These are phyloP conservation scores for Vanrija sp. DNA, from an alignment of 1,284 basidiomycete genomes.

Conservation along the genomic window DNA sequence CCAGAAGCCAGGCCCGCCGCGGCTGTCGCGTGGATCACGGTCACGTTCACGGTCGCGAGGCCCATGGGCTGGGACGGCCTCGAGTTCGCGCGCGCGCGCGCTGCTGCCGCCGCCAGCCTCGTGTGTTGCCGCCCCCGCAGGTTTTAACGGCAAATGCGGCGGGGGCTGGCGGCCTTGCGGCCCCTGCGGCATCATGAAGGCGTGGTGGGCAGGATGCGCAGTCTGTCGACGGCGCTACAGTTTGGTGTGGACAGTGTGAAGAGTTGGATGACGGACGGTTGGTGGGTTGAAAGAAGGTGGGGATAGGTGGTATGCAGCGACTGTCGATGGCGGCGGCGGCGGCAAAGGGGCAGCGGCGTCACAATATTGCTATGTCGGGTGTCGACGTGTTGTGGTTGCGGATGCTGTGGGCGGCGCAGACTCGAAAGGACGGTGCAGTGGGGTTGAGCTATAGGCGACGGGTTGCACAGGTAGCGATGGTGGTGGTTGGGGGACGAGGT, in stretches of 20 bases:
- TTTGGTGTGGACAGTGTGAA: no score
- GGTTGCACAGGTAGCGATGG: no score
- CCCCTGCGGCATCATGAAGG: conserved; percentile 20
- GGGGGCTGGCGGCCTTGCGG: conserved; percentile 22
- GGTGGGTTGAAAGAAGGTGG: no score
- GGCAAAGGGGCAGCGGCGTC: no score
- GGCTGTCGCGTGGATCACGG: background rate
- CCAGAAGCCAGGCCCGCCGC: conserved; percentile 5
- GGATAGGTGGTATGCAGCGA: no score
- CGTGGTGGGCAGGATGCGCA: background rate
- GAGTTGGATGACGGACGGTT: background rate
- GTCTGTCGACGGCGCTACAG: background rate
- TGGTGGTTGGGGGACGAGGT: no score
- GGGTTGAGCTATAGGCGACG: no score
- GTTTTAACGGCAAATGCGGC: conserved; percentile 18
- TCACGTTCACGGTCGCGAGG: conserved; percentile 7
- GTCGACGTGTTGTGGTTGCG: no score
- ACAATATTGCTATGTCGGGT: no score
- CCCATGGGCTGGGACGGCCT: conserved; percentile 15
- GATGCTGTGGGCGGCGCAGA: no score
- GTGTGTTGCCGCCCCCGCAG: conserved; percentile 8
- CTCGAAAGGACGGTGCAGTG: no score
- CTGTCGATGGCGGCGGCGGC: no score
- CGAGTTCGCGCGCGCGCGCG: conserved; percentile 15
- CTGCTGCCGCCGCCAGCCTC: conserved; percentile 1